phyloP scores from a whole-genome alignment of 495 filamentous ascomycete species.

The Aspergillus saccharolyticus region DNA sequence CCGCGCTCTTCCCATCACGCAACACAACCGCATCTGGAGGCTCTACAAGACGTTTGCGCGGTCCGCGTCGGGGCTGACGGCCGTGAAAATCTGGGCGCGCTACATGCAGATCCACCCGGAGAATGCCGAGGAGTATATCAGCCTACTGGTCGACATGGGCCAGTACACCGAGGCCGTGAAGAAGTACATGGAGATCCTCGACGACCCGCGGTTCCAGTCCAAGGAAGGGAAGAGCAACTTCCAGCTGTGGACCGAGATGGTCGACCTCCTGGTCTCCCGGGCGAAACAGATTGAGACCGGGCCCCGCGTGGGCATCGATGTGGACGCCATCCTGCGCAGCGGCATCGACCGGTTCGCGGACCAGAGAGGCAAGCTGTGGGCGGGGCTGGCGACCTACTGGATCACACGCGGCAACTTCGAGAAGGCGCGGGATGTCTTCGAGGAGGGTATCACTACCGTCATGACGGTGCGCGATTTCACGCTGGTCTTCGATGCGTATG shows the following conservation, averaged over 20 bases:
- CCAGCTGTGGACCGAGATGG: constrained; percentile 96
- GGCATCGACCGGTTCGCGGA: constrained; percentile 91
- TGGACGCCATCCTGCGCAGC: constrained; percentile 89
- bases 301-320: constrained; percentile 75
- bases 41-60: constrained; percentile 89
- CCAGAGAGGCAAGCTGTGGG: constrained; percentile 96
- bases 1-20: constrained; percentile 89
- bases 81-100: constrained; percentile 86
- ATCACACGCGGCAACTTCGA: constrained; percentile 91
- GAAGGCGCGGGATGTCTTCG: constrained; percentile 84
- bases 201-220: constrained; percentile 86
- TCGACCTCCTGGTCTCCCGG: constrained; percentile 90
- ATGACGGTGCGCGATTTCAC: constrained; percentile 99
- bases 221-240: constrained; percentile 93
- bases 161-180: constrained; percentile 89
- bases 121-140: constrained; percentile 91
- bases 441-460: constrained; percentile 95
- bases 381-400: constrained; percentile 93
- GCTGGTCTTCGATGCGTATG: constrained; percentile 91
- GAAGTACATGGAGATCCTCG: constrained; percentile 88
- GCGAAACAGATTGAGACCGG: constrained; percentile 81
- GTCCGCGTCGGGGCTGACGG: constrained; percentile 85
- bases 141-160: constrained; percentile 73
- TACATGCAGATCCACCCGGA: constrained; percentile 99
- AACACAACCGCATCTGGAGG: constrained; percentile 96